These are phyloP conservation scores for Heliocybe sulcata DNA, from an alignment of 1,284 basidiomycete genomes.

Conservation along the genomic window DNA sequence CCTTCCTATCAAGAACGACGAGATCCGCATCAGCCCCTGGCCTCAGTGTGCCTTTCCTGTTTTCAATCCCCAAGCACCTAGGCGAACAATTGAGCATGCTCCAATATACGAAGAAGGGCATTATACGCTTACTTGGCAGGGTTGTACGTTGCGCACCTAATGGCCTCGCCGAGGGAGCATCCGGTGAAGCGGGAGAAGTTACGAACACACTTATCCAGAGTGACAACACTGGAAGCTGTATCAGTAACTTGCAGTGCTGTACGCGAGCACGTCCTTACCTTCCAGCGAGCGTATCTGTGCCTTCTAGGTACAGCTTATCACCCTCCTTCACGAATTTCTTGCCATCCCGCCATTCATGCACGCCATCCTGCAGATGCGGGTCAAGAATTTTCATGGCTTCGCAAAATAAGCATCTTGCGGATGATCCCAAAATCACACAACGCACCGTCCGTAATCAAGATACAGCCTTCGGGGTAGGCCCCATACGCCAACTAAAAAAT, in stretches of 20 bases:
- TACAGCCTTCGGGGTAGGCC: constrained; percentile 76
- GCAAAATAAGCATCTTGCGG: not conserved
- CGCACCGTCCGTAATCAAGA: constrained; percentile 83
- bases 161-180: constrained; percentile 75
- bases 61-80: constrained; percentile 73
- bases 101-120: not conserved
- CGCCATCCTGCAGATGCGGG: constrained; percentile 75
- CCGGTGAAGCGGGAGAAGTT: constrained; percentile 82
- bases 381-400: constrained; percentile 84
- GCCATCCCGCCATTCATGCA: constrained; percentile 83
- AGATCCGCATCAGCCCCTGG: constrained; percentile 82
- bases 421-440: not conserved
- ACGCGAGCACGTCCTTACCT: constrained; percentile 34
- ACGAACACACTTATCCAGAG: constrained; percentile 75
- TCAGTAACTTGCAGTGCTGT: constrained; percentile 9
- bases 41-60: constrained; percentile 72
- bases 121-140: constrained; percentile 60
- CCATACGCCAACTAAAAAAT: constrained; percentile 68
- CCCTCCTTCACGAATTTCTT: constrained; percentile 77
- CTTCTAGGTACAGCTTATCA: constrained; percentile 74
- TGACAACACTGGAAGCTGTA: constrained; percentile 51
- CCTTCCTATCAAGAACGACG: constrained; percentile 63
- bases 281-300: constrained; percentile 83
- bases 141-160: constrained; percentile 79
- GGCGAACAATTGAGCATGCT: not conserved